Evolutionary conservation across 1,284 basidiomycete species (phyloP), one percentile per base, ranked within the genome.

Genomic region (Athelia psychrophila): DNA sequence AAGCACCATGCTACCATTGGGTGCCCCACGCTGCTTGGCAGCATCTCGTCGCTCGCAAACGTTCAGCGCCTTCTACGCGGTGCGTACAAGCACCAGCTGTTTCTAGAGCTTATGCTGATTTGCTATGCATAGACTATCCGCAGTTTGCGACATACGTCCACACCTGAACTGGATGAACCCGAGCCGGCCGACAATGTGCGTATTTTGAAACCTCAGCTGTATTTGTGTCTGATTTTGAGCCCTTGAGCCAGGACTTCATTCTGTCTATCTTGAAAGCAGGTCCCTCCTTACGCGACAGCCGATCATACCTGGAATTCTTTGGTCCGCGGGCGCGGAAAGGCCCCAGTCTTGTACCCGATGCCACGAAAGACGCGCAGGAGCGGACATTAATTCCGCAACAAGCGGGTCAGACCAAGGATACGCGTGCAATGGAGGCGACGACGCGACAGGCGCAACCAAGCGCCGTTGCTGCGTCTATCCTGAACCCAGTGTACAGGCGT

Each of bases 241-340:
- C 56, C 54, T 30, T 22, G 38, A 6, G n/a, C 9, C 67, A 99
- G 95, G 95, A 98, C 65, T 95, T 99, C 64, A 96, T 99, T 66
- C 75, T 99, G 50, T 96, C 94, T 47, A 91, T 99, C 61, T 79
- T 99, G 50, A 87, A 91, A 58, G 91, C 97, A 33, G 94, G 93
- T 55, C 95, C 97, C 9, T 98, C 96, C 2, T 72, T 88, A 51
- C 80, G 97, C 60, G 97, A 99, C 69, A 91, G 93, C 36, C 88
- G 86, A 54, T 85, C 87, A 1, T 99, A 98, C 69, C 81, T 98
- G 15, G 88, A 87, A 40, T 91, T 86, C 27, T 98, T 99, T 63
- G 85, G 86, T 20, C 76, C 77, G 47, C 78, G 75, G 45, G 81
- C 77, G 42, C 72, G 68, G 36, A 57, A 60, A 48, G 62, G 64